These are phyloP conservation scores for Aspergillus saccharolyticus DNA, from an alignment of 495 filamentous ascomycete species.

Conservation along the genomic window DNA sequence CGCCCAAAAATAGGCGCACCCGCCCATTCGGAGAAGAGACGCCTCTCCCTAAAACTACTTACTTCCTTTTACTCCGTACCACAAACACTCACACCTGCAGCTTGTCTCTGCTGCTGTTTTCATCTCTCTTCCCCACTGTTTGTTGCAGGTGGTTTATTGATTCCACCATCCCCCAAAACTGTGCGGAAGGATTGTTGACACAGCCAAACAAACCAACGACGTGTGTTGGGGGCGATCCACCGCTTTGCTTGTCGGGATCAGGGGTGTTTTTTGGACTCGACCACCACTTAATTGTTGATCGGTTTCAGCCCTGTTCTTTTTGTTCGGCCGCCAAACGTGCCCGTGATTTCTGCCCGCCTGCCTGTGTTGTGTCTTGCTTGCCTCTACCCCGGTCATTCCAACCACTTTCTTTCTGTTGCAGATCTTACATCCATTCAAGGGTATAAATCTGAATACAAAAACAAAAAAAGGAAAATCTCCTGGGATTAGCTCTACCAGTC, in stretches of 20 bases:
- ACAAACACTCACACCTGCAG: too few relatives aligned
- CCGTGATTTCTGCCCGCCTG: background rate
- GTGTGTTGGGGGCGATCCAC: background rate
- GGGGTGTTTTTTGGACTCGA: too few relatives aligned
- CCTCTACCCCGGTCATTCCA: background rate
- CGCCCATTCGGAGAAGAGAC: conserved; percentile 7
- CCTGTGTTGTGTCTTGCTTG: background rate
- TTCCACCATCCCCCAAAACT: too few relatives aligned
- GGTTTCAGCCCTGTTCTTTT: background rate
- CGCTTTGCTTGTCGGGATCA: too few relatives aligned
- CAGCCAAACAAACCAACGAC: background rate
- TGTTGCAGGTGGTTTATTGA: too few relatives aligned
- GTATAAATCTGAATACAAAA: too few relatives aligned
- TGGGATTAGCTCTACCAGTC: background rate
- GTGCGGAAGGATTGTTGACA: background rate
- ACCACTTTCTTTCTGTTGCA: too few relatives aligned
- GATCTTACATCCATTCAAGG: background rate
- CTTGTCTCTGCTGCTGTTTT: too few relatives aligned
- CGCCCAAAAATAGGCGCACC: conserved; percentile 14
- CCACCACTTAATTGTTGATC: background rate
- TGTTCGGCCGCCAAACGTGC: background rate
- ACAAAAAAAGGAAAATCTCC: too few relatives aligned
- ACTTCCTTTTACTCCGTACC: background rate
- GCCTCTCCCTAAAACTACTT: conserved; percentile 16
- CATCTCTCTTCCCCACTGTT: too few relatives aligned